phyloP scores from a whole-genome alignment of 352 stramenopile genomes.

The Discostella stelligera region DNA sequence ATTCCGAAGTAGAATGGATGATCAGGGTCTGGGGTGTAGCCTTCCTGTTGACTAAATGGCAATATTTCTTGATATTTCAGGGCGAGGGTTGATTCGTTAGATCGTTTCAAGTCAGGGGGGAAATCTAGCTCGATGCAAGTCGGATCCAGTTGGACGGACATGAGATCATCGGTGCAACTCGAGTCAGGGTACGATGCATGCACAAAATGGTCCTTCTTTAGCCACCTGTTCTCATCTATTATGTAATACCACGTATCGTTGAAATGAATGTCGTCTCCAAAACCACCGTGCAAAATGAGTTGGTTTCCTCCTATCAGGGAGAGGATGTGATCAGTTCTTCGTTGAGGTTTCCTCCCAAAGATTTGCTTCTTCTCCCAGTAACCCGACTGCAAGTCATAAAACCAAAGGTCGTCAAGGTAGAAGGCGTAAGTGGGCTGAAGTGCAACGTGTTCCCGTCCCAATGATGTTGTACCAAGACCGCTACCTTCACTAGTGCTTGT shows the following conservation, averaged over 20 bases:
- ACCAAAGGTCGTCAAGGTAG: constrained; percentile 92
- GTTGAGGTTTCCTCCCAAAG: constrained; percentile 62
- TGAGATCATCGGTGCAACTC: constrained; percentile 90
- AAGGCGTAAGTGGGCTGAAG: constrained; percentile 91
- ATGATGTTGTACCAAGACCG: constrained; percentile 56
- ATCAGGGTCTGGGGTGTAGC: constrained; percentile 65
- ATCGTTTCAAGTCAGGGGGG: constrained; percentile 63
- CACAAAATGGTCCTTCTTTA: constrained; percentile 88
- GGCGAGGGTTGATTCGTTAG: constrained; percentile 55
- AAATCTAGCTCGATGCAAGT: constrained; percentile 80
- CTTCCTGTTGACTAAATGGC: constrained; percentile 62
- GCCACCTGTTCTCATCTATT: constrained; percentile 88
- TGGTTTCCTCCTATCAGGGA: constrained; percentile 79
- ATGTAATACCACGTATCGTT: constrained; percentile 96
- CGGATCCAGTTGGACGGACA: constrained; percentile 59
- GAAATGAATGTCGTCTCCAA: constrained; percentile 91
- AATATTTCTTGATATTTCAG: constrained; percentile 62
- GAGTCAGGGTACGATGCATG: constrained; percentile 86
- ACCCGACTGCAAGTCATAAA: constrained; percentile 87
- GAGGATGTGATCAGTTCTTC: constrained; percentile 86
- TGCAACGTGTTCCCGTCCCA: constrained; percentile 74
- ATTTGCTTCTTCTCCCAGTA: constrained; percentile 83
- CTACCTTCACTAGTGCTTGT: constrained; percentile 86
- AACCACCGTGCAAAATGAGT: constrained; percentile 91
- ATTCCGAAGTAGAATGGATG: constrained; percentile 63